Conservation (phyloP, 495 filamentous ascomycete genomes). For the Aspergillus wentii region DNA sequence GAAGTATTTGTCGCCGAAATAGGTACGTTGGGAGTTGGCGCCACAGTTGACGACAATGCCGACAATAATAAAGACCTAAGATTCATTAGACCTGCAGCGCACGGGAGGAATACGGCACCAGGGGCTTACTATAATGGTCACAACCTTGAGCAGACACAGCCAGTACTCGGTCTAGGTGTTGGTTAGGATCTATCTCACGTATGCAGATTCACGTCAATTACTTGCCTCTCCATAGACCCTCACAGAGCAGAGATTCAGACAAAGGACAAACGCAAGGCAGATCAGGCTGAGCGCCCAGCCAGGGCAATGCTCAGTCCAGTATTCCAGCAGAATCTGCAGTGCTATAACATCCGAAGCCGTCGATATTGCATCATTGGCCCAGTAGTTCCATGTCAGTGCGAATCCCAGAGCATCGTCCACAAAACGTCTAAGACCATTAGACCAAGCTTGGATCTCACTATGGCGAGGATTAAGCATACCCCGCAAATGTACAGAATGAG, state of each 20-base stretch:
- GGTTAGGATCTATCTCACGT: neutral
- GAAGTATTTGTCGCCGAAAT: conserved; percentile 44
- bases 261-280: conserved; percentile 44
- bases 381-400: conserved; percentile 52
- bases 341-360: conserved; percentile 52
- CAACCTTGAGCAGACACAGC: conserved; percentile 50
- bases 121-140: conserved; percentile 46
- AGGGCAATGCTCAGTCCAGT: conserved; percentile 48
- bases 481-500: conserved; percentile 47
- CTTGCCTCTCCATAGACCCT: conserved; percentile 49
- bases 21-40: conserved; percentile 36
- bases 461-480: conserved; percentile 26
- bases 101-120: neutral
- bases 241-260: conserved; percentile 46
- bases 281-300: conserved; percentile 49
- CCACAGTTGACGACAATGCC: conserved; percentile 48
- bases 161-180: conserved; percentile 45
- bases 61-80: conserved; percentile 48
- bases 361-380: conserved; percentile 55
- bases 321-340: conserved; percentile 48
- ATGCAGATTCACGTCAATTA: neutral
- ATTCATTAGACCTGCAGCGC: neutral
- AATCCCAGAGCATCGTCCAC: conserved; percentile 53
- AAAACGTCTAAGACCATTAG: conserved; percentile 38
- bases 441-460: conserved; percentile 1